Conservation (phyloP, 2,329 filamentous ascomycete species). For the Clonostachys chloroleuca region DNA sequence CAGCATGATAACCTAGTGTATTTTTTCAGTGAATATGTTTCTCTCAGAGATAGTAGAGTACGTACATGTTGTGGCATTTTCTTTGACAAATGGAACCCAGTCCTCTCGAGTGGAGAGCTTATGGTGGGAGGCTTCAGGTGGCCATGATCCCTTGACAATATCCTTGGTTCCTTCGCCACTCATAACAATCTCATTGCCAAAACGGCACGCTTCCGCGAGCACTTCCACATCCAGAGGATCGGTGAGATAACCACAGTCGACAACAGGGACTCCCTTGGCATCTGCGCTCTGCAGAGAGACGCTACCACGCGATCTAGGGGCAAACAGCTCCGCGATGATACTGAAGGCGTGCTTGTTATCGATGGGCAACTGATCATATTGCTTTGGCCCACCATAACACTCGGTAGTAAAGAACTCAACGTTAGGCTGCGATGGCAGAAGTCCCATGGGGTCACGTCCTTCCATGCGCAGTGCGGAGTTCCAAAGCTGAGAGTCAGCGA, state of each 20-base stretch:
- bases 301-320: slow-evolving; percentile 49
- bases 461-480: slow-evolving; percentile 35
- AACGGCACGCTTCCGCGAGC: slow-evolving; percentile 36
- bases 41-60: slow-evolving; percentile 1
- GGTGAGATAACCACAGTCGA: slow-evolving; percentile 53
- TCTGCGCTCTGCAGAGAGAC: slow-evolving; percentile 46
- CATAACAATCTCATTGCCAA: slow-evolving; percentile 28
- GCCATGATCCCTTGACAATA: slow-evolving; percentile 58
- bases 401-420: slow-evolving; percentile 61
- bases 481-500: slow-evolving; percentile 51
- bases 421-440: slow-evolving; percentile 51
- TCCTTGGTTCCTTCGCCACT: slow-evolving; percentile 52
- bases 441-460: slow-evolving; percentile 59
- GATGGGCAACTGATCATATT: slow-evolving; percentile 47
- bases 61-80: slow-evolving; percentile 57
- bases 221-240: slow-evolving; percentile 52
- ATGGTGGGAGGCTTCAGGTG: slow-evolving; percentile 44
- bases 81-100: slow-evolving; percentile 51
- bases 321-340: slow-evolving; percentile 54
- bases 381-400: slow-evolving; percentile 56
- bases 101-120: slow-evolving; percentile 46
- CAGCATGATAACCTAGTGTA: slow-evolving; percentile 45
- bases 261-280: slow-evolving; percentile 44
- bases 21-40: too few relatives aligned
- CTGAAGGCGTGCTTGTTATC: slow-evolving; percentile 51